phyloP scores from a whole-genome alignment of 2,329 filamentous ascomycete genomes.

The Verticillium zaregamsianum region DNA sequence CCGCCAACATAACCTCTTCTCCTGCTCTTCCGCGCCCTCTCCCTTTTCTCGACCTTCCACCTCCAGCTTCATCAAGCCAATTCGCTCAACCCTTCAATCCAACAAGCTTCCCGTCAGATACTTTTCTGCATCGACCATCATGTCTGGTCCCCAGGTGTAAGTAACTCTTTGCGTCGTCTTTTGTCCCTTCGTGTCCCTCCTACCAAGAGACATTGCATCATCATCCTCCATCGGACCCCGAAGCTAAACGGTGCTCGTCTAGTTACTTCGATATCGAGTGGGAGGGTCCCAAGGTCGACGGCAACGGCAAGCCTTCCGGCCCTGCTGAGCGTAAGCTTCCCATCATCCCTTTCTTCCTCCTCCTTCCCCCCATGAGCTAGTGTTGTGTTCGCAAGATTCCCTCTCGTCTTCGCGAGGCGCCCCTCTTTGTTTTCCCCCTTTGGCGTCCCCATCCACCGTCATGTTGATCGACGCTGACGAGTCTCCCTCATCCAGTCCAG shows the following conservation, averaged over 20 bases:
- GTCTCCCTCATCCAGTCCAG: slow-evolving; percentile 52
- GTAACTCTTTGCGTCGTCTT: slow-evolving; percentile 24
- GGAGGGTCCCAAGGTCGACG: slow-evolving; percentile 66
- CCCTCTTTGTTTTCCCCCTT: not conserved
- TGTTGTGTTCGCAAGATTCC: not conserved
- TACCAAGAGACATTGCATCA: slow-evolving; percentile 1
- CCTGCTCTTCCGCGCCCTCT: slow-evolving; percentile 14
- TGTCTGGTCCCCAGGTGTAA: slow-evolving; percentile 67
- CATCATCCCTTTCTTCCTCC: not conserved
- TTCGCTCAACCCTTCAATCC: slow-evolving; percentile 12
- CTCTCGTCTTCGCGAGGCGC: not conserved
- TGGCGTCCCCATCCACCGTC: not conserved
- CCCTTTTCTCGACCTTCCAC: slow-evolving; percentile 18
- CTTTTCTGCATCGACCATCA: slow-evolving; percentile 62
- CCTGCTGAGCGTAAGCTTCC: slow-evolving; percentile 54
- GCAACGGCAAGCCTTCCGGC: slow-evolving; percentile 47
- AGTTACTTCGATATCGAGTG: slow-evolving; percentile 71
- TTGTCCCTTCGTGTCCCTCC: not conserved
- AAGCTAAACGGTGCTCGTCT: slow-evolving; percentile 11
- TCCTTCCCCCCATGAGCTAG: not conserved
- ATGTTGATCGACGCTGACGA: slow-evolving; percentile 3
- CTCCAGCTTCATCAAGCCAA: slow-evolving; percentile 15
- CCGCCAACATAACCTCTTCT: slow-evolving; percentile 16
- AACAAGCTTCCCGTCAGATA: slow-evolving; percentile 29
- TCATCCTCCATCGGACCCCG: slow-evolving; percentile 8